Evolutionary conservation across 805 yeast genomes (phyloP), one percentile per base, ranked within the genome.

Genomic region (Spencermartinsiella europaea): DNA sequence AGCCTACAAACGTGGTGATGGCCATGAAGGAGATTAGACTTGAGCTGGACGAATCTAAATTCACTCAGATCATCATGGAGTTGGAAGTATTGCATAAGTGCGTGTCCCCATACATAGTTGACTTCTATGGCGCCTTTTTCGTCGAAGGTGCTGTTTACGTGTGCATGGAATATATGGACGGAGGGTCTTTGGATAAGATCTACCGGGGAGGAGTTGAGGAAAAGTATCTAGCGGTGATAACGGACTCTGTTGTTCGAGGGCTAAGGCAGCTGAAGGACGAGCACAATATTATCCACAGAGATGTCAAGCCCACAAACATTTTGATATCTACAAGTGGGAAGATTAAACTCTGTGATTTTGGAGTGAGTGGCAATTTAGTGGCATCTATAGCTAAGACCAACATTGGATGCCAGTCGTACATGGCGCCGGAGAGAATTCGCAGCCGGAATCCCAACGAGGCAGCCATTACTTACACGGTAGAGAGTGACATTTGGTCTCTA

Each of bases 161-260:
- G 87, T 93, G 98, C 68, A 91, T 91, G 77, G 99, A 91, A 68
- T 87, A 81, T 64, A 91, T 91, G 99, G 95, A 88, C 64, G 97
- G 96, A 40, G 96, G 96, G 0, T 87, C 96, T 0, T 69, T 91
- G 49, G 96, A 91, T 66, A 86, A 85, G 60, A 73, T 90, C 14
- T 91, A 89, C 65, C 83, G 80, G 2, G 70, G 70, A n/a, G 88
- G 90, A 36, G 71, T 85, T 27, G 84, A 82, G 52, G 99, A 91
- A 62, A 77, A 80, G 4, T 83, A 83, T 52, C 70, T 91, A 48
- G 95, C 95, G 2, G 79, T 76, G 56, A 83, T 90, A 39, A 78
- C 95, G 3, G 83, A 83, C 55, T 74, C 85, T 44, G 95, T 89
- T 4, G 84, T 89, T 5, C 66, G 75, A 38, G 98, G 98, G 1